Conservation (phyloP, 768 basidiomycete genomes). For the Piloderma croceum region DNA sequence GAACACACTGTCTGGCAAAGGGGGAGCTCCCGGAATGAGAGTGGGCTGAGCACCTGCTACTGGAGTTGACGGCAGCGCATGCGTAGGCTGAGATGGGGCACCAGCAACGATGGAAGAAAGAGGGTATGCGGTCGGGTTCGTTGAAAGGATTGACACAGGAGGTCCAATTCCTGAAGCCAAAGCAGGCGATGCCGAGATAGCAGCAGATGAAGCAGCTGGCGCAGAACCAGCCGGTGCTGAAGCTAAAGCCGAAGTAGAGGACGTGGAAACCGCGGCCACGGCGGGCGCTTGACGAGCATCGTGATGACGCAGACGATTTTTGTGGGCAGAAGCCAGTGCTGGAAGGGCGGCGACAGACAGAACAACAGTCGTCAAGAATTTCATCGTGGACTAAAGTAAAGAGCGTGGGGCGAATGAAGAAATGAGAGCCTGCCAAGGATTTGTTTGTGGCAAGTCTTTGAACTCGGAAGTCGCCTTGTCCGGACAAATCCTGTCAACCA, state of each 20-base stretch:
- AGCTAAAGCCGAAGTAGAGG: constrained; percentile 2
- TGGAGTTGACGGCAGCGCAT: constrained; percentile 40
- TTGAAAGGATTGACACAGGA: constrained; percentile 37
- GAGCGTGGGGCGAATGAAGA: constrained; percentile 6
- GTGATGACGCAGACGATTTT: constrained; percentile 10
- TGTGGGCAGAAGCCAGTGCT: constrained; percentile 37
- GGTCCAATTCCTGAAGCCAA: constrained; percentile 18
- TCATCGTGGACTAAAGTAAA: constrained; percentile 21
- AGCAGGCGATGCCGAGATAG: constrained; percentile 16
- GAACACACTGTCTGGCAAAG: constrained; percentile 46
- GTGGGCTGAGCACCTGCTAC: constrained; percentile 48
- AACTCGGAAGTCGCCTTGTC: too few relatives aligned
- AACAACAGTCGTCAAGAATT: constrained; percentile 21
- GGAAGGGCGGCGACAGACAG: constrained; percentile 30
- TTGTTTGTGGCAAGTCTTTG: too few relatives aligned
- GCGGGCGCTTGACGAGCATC: constrained; percentile 20
- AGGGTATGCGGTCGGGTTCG: constrained; percentile 60
- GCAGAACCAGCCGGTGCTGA: constrained; percentile 4
- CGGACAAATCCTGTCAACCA: too few relatives aligned
- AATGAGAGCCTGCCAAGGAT: too few relatives aligned
- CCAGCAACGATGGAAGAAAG: constrained; percentile 42
- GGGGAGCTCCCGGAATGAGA: constrained; percentile 50
- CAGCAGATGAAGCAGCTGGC: constrained; percentile 12
- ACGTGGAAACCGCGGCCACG: constrained; percentile 7
- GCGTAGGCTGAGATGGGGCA: constrained; percentile 38